Percentiles rank a stretch among this genome's conserved stretches.
Conservation (phyloP, 2,329 filamentous ascomycete species). For the Cladophialophora immunda region DNA sequence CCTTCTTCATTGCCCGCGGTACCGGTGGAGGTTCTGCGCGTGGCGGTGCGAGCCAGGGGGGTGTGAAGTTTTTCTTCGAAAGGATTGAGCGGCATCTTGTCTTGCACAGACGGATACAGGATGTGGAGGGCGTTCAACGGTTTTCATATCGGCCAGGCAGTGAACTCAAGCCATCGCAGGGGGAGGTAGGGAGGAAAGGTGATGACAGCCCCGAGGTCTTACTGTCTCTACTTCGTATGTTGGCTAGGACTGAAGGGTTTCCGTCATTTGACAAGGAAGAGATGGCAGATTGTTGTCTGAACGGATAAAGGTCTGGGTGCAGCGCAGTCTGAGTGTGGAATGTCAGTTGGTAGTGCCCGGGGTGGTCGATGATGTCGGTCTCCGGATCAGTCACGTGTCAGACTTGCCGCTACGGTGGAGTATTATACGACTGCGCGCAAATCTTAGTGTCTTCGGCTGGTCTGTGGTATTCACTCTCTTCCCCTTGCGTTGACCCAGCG, state of each 20-base stretch:
- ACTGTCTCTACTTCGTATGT: neutral
- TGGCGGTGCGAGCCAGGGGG: conserved; percentile 10
- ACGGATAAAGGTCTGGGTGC: conserved; percentile 1
- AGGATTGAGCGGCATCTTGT: conserved; percentile 30
- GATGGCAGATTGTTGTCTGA: neutral
- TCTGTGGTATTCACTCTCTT: neutral
- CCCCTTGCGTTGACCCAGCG: neutral
- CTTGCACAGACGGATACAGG: conserved; percentile 2
- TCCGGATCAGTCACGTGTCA: neutral
- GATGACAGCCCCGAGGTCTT: conserved; percentile 1
- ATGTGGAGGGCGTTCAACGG: neutral
- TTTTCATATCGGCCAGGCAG: conserved; percentile 19
- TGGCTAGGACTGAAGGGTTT: neutral
- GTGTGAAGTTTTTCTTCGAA: conserved; percentile 23
- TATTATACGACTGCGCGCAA: neutral
- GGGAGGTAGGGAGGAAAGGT: neutral
- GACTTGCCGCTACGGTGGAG: neutral
- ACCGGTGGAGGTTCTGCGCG: conserved; percentile 25
- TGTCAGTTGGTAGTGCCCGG: neutral
- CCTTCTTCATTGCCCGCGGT: conserved; percentile 43
- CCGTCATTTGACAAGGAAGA: neutral
- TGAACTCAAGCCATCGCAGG: conserved; percentile 14
- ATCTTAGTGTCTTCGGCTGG: neutral
- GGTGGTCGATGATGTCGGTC: neutral
- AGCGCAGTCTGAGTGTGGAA: conserved; percentile 4